Evolutionary conservation across 768 basidiomycete species (phyloP).

Genomic region (Xerocomellus dryophilus): DNA sequence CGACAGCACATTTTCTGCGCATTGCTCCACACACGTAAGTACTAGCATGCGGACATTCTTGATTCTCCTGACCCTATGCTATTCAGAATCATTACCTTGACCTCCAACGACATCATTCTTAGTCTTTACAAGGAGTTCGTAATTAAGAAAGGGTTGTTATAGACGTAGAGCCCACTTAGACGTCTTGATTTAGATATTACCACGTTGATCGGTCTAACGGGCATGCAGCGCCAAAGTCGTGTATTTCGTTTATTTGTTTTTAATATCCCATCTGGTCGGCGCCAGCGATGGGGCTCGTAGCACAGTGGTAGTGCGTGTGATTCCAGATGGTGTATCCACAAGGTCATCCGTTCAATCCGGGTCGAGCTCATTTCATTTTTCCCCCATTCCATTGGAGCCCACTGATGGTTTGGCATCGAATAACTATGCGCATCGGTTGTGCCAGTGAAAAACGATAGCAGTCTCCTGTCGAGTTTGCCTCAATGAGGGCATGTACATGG

Average conservation of each 20-base stretch:
- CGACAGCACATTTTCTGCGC: conserved; percentile 88
- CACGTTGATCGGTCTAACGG: neutral
- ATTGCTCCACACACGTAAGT: conserved; percentile 90
- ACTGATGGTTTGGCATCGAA: neutral
- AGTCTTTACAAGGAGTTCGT: conserved; percentile 56
- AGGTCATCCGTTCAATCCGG: conserved; percentile 47
- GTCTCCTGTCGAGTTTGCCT: neutral
- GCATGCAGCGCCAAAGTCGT: neutral
- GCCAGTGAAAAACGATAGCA: neutral
- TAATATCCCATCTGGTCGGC: neutral
- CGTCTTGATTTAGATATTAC: neutral
- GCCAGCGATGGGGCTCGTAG: conserved; percentile 19
- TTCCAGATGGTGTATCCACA: conserved; percentile 34
- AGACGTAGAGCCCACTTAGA: conserved; percentile 3
- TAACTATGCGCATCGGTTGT: neutral
- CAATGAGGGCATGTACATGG: neutral
- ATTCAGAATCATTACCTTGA: conserved; percentile 81
- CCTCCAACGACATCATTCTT: conserved; percentile 78
- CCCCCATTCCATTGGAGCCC: no score
- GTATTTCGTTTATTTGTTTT: no score
- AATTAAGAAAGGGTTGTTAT: conserved; percentile 9
- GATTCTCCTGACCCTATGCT: conserved; percentile 1
- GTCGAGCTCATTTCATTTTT: conserved; percentile 32
- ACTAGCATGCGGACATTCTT: neutral
- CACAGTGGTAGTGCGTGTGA: conserved; percentile 36